Conservation (phyloP, 2,329 filamentous ascomycete species). For the Colletotrichum godetiae region DNA sequence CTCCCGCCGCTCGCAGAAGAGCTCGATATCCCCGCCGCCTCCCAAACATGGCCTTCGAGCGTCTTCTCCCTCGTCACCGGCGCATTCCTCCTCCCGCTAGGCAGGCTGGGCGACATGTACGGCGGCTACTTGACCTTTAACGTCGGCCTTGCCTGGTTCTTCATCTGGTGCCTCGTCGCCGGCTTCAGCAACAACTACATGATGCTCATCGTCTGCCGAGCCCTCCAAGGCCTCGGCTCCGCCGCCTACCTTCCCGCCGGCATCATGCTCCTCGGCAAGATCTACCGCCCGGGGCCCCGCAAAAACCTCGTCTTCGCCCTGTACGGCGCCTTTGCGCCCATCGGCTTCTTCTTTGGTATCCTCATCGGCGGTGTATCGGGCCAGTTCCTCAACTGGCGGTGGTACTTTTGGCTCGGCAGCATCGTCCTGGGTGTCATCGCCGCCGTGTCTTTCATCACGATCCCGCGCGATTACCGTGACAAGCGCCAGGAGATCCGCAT, state of each 20-base stretch:
- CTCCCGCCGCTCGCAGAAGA: constrained; percentile 72
- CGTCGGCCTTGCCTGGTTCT: constrained; percentile 71
- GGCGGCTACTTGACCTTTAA: constrained; percentile 72
- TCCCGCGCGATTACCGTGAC: constrained; percentile 48
- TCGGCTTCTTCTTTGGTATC: constrained; percentile 74
- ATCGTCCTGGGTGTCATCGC: constrained; percentile 57
- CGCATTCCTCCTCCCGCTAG: constrained; percentile 71
- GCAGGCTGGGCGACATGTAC: constrained; percentile 71
- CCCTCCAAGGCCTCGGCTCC: constrained; percentile 78
- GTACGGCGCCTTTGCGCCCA: constrained; percentile 66
- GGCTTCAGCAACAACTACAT: constrained; percentile 76
- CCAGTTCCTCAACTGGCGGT: constrained; percentile 71
- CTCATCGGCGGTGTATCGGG: constrained; percentile 72
- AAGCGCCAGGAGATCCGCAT: constrained; percentile 50
- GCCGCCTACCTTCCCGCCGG: constrained; percentile 79
- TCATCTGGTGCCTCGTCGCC: constrained; percentile 74
- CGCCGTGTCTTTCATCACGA: constrained; percentile 54
- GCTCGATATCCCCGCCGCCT: constrained; percentile 72
- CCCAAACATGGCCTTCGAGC: constrained; percentile 72
- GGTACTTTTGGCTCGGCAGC: constrained; percentile 77
- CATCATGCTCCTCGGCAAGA: constrained; percentile 75
- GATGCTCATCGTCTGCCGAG: constrained; percentile 80
- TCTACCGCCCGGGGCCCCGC: constrained; percentile 75
- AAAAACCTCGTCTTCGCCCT: constrained; percentile 76
- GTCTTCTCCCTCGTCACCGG: constrained; percentile 70